Evolutionary conservation across 306 rosid species (phyloP).

Genomic region (Urtica urens): DNA sequence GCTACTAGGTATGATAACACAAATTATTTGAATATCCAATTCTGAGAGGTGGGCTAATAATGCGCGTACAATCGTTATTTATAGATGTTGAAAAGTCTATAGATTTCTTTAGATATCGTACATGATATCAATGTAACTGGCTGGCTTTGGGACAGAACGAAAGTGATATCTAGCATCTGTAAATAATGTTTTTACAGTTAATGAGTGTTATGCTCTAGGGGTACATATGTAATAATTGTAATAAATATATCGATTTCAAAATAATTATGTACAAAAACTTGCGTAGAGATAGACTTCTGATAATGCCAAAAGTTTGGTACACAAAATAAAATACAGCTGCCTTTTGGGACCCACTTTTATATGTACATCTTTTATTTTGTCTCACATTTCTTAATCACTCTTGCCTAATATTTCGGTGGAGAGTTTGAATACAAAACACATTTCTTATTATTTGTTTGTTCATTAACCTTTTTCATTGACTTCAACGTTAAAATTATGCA

Average conservation of each 20-base stretch:
- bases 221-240: no score
- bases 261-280: no score
- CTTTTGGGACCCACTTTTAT: conserved; percentile 37
- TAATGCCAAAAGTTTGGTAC: conserved; percentile 37
- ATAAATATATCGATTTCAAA: no score
- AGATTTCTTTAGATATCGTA: not conserved
- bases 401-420: conserved; percentile 44
- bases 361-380: conserved; percentile 17
- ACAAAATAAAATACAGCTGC: conserved; percentile 38
- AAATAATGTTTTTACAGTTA: no score
- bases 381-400: conserved; percentile 19
- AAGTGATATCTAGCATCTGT: not conserved
- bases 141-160: not conserved
- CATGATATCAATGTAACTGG: not conserved
- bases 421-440: not conserved
- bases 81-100: no score
- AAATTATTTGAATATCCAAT: no score
- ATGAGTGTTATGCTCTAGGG: no score
- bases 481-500: not conserved
- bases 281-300: conserved; percentile 7
- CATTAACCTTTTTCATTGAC: not conserved
- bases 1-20: no score
- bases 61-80: no score
- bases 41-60: no score
- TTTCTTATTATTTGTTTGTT: not conserved